Evolutionary conservation across 148 eudicot genomes (phyloP).

Genomic region (Tetragonia tetragonoides): DNA sequence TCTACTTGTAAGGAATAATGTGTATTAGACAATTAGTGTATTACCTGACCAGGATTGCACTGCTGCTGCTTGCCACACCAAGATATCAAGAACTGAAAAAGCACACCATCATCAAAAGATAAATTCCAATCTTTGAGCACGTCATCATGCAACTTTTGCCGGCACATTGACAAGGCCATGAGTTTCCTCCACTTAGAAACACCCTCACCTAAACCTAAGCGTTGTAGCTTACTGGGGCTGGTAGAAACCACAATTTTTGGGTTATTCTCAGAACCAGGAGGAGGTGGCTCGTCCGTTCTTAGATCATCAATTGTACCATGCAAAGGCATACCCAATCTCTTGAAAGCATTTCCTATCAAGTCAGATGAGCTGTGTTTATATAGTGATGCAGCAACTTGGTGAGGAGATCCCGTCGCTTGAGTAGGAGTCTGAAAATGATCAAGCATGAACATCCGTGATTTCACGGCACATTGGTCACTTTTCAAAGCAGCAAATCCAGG

Average conservation of each 20-base stretch:
- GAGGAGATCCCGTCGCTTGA: slow-evolving; percentile 11
- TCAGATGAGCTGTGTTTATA: slow-evolving; percentile 27
- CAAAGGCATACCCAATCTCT: slow-evolving; percentile 40
- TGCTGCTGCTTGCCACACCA: slow-evolving; percentile 25
- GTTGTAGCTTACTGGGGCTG: slow-evolving; percentile 28
- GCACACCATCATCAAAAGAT: slow-evolving; percentile 38
- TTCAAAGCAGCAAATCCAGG: slow-evolving; percentile 18
- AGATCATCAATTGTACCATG: slow-evolving; percentile 25
- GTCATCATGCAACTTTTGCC: slow-evolving; percentile 65
- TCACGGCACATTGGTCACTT: neutral
- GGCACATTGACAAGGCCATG: slow-evolving; percentile 51
- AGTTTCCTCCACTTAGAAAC: slow-evolving; percentile 30
- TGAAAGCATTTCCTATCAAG: slow-evolving; percentile 49
- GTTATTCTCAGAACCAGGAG: slow-evolving; percentile 42
- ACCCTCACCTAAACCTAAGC: slow-evolving; percentile 28
- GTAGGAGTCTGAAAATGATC: slow-evolving; percentile 29
- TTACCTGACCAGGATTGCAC: slow-evolving; percentile 36
- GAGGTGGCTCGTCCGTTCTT: slow-evolving; percentile 37
- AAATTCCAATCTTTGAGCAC: slow-evolving; percentile 63
- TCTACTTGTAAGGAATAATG: neutral
- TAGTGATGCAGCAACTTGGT: slow-evolving; percentile 24
- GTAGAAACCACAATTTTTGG: slow-evolving; percentile 25
- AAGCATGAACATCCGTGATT: slow-evolving; percentile 11
- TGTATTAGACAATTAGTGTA: neutral
- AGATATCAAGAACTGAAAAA: slow-evolving; percentile 29